These are phyloP conservation scores for Candida tallmaniae DNA, from an alignment of 805 yeast species.

Conservation along the genomic window DNA sequence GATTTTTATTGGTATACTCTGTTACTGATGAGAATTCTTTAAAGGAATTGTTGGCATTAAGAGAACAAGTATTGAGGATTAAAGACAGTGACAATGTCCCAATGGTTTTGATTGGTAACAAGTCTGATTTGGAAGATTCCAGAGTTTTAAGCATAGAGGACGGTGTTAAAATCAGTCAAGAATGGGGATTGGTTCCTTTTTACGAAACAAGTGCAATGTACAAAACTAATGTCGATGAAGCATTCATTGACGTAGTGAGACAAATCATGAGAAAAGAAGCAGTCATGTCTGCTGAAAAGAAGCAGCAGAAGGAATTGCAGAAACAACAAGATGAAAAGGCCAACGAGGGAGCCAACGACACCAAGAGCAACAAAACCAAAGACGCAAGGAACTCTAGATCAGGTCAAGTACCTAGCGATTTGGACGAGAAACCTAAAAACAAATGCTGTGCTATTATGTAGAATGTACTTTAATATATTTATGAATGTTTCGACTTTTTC, in stretches of 20 bases:
- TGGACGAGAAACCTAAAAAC: slow-evolving; percentile 13
- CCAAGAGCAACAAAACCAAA: too few relatives aligned
- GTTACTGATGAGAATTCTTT: slow-evolving; percentile 63
- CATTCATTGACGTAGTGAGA: slow-evolving; percentile 82
- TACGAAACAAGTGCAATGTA: slow-evolving; percentile 93
- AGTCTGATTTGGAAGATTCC: slow-evolving; percentile 76
- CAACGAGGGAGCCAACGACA: slow-evolving; percentile 5
- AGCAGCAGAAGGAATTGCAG: slow-evolving; percentile 38
- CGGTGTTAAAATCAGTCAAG: slow-evolving; percentile 77
- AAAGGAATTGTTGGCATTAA: slow-evolving; percentile 68
- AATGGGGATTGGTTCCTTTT: slow-evolving; percentile 88
- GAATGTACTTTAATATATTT: too few relatives aligned
- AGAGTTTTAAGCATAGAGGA: slow-evolving; percentile 75
- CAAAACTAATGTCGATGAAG: slow-evolving; percentile 85
- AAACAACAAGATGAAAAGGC: slow-evolving; percentile 25
- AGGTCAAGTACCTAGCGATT: slow-evolving; percentile 12
- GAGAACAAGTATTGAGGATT: slow-evolving; percentile 80
- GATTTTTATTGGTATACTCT: slow-evolving; percentile 53
- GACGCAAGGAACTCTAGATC: slow-evolving; percentile 8
- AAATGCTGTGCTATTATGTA: slow-evolving; percentile 31
- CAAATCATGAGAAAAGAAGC: slow-evolving; percentile 80
- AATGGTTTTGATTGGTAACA: slow-evolving; percentile 87
- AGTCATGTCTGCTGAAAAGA: slow-evolving; percentile 40
- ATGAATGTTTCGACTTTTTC: too few relatives aligned
- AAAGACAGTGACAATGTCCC: slow-evolving; percentile 78